Evolutionary conservation across 2,329 filamentous ascomycete species (phyloP).

Genomic region (Trichothecium roseum): DNA sequence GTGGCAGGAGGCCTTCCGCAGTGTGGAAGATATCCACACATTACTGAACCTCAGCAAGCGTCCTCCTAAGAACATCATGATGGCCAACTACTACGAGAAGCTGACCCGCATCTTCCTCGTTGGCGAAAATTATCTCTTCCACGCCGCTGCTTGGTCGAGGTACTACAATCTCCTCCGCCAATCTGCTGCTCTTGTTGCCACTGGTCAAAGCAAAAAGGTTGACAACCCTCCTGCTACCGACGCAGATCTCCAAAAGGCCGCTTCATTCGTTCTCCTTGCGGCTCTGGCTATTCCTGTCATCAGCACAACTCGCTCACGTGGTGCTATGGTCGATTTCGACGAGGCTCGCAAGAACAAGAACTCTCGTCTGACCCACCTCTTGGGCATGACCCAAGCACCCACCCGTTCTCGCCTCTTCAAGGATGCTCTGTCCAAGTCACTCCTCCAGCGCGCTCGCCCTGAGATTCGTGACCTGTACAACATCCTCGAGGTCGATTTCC

Average conservation of each 20-base stretch:
- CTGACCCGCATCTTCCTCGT: constrained; percentile 97
- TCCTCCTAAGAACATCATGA: constrained; percentile 97
- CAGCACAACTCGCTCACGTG: constrained; percentile 91
- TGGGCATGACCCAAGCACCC: constrained; percentile 84
- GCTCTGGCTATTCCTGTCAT: constrained; percentile 98
- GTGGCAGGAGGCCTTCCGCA: constrained; percentile 99
- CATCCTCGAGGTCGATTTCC: constrained; percentile 98
- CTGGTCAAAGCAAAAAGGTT: constrained; percentile 81
- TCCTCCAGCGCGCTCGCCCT: constrained; percentile 82
- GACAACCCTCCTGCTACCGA: constrained; percentile 88
- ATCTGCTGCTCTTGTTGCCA: constrained; percentile 71
- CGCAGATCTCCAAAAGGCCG: constrained; percentile 83
- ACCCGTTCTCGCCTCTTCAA: constrained; percentile 89
- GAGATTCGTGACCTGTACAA: constrained; percentile 97
- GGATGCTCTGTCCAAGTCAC: constrained; percentile 87
- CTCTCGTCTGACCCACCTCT: constrained; percentile 86
- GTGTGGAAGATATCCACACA: constrained; percentile 97
- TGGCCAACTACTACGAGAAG: constrained; percentile 99
- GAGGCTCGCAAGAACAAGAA: constrained; percentile 99
- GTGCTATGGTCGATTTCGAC: constrained; percentile 92
- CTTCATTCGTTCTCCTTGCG: constrained; percentile 90
- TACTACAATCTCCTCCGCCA: constrained; percentile 96
- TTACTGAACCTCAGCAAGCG: constrained; percentile 96
- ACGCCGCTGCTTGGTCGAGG: constrained; percentile 91
- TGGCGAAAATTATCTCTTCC: constrained; percentile 98